Conservation (phyloP, 352 stramenopile genomes). For the Globisporangium parvum region DNA sequence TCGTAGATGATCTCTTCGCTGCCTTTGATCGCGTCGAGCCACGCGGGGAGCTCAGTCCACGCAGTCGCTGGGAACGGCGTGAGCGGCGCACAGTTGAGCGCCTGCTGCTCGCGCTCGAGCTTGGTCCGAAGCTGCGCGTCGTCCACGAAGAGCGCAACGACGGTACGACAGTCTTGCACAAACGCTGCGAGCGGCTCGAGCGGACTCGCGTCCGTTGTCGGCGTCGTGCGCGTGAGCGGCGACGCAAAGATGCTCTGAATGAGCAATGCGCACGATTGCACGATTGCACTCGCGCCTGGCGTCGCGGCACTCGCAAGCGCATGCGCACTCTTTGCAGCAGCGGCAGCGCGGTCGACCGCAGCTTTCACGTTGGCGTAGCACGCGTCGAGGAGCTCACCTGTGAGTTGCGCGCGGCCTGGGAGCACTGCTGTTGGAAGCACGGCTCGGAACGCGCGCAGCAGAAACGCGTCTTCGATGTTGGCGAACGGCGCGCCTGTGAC, state of each 20-base stretch:
- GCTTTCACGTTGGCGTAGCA: conserved; percentile 7
- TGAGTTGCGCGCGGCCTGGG: conserved; percentile 5
- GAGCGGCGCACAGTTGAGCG: not conserved
- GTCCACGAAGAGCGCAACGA: conserved; percentile 15
- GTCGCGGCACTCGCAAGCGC: not conserved
- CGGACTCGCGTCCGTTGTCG: not conserved
- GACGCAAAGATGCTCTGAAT: conserved; percentile 18
- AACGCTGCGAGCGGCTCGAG: conserved; percentile 14
- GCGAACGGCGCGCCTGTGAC: conserved; percentile 10
- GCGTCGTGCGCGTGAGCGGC: not conserved
- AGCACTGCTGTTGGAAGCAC: not conserved
- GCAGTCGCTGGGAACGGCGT: not conserved
- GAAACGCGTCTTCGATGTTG: conserved; percentile 10
- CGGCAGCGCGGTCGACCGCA: not conserved
- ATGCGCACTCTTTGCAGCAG: not conserved
- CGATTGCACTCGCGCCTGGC: not conserved
- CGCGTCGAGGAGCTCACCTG: conserved; percentile 16
- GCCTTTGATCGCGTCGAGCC: conserved; percentile 4
- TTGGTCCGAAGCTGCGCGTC: conserved; percentile 2
- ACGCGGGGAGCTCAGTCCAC: conserved; percentile 2
- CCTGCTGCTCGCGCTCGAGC: conserved; percentile 3
- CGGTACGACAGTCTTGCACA: conserved; percentile 12
- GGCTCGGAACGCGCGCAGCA: conserved; percentile 13
- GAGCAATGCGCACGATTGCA: conserved; percentile 4
- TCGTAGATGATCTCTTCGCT: conserved; percentile 9